A percentile compares a stretch with the other conserved stretches of the same genome.
These are phyloP conservation scores for Citrus cavaleriei DNA, from an alignment of 345 rosid genomes.

Conservation along the genomic window DNA sequence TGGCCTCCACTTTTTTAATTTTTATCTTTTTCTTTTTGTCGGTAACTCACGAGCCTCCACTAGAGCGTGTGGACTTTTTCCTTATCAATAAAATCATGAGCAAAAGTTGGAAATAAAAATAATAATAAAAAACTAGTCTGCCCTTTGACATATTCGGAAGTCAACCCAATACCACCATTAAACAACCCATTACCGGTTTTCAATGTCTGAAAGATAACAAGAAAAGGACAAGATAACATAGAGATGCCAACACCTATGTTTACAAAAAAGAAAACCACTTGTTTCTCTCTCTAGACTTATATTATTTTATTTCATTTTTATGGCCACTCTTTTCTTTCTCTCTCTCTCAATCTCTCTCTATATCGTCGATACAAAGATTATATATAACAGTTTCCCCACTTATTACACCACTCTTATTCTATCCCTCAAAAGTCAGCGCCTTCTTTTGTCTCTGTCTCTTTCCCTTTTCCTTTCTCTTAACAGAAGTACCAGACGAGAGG, in stretches of 20 bases:
- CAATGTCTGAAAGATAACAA: slow-evolving; percentile 8
- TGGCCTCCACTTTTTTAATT: slow-evolving; percentile 17
- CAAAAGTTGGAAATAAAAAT: neutral
- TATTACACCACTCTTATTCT: slow-evolving; percentile 20
- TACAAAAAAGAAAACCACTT: neutral
- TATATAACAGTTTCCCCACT: slow-evolving; percentile 27
- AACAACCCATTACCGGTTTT: slow-evolving; percentile 31
- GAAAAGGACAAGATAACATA: slow-evolving; percentile 51
- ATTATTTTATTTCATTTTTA: neutral
- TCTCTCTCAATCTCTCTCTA: too few species aligned
- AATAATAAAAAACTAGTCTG: neutral
- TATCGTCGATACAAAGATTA: neutral
- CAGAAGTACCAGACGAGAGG: slow-evolving; percentile 20
- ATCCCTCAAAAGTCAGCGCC: slow-evolving; percentile 77
- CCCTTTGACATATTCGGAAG: slow-evolving; percentile 46
- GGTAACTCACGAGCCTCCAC: slow-evolving; percentile 33
- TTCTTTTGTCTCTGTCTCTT: slow-evolving; percentile 34
- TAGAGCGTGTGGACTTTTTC: slow-evolving; percentile 35
- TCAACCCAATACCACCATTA: slow-evolving; percentile 50
- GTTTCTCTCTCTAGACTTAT: slow-evolving; percentile 23
- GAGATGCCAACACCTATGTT: slow-evolving; percentile 40
- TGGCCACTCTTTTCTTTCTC: slow-evolving; percentile 4
- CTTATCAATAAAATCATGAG: neutral
- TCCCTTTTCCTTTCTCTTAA: slow-evolving; percentile 19
- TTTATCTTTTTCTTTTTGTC: slow-evolving; percentile 23